phyloP scores from a whole-genome alignment of 768 basidiomycete genomes.

The Phlebiopsis gigantea region DNA sequence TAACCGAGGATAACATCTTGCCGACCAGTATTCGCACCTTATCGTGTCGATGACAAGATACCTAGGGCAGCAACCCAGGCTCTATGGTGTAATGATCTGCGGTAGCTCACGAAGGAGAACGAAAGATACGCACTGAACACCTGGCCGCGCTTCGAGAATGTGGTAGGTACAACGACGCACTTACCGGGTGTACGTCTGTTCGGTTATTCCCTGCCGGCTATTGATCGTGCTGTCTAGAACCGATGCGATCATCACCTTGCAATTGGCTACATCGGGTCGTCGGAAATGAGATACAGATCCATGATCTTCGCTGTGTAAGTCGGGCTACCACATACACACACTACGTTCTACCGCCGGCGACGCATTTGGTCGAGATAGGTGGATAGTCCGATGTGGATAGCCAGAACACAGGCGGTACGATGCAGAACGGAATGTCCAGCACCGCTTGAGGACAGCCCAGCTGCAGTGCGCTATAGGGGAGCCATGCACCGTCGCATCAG shows the following conservation, averaged over 20 bases:
- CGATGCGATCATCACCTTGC: not conserved
- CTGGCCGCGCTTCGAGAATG: not conserved
- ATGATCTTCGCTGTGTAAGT: constrained; percentile 2
- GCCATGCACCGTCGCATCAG: not conserved
- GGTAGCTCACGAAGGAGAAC: not conserved
- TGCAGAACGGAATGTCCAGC: not conserved
- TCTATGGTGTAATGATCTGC: constrained; percentile 4
- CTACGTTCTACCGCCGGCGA: constrained; percentile 7
- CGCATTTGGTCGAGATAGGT: not conserved
- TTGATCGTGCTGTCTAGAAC: constrained; percentile 1
- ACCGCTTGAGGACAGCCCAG: not conserved
- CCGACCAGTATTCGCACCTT: not conserved
- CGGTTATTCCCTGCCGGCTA: constrained; percentile 3
- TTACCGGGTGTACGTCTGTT: not conserved
- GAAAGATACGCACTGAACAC: not conserved
- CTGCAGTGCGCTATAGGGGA: not conserved
- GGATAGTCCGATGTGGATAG: not conserved
- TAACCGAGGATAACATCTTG: not conserved
- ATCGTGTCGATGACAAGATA: constrained; percentile 1
- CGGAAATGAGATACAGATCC: constrained; percentile 9
- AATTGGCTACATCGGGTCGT: constrained; percentile 5
- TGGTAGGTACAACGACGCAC: constrained; percentile 1
- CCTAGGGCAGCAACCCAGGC: not conserved
- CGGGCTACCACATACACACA: constrained; percentile 2
- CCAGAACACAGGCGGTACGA: not conserved